Evolutionary conservation across 2,329 filamentous ascomycete genomes (phyloP).

Genomic region (Fusarium sp.): DNA sequence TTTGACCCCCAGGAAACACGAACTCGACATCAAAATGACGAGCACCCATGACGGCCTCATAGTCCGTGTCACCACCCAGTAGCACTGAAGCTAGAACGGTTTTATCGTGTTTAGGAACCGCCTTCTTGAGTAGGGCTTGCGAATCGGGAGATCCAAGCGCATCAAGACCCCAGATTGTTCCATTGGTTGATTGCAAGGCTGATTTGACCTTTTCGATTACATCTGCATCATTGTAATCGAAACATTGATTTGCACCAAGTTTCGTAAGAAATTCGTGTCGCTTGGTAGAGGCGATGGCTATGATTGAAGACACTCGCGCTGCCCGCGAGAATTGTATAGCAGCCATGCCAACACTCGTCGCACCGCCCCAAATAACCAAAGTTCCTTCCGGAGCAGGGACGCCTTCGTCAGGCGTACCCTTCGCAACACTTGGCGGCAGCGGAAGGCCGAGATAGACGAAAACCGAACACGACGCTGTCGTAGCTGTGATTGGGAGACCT

Average conservation of each 20-base stretch:
- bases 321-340: background rate
- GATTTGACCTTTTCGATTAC: background rate
- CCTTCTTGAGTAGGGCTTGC: background rate
- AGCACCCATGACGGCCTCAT: background rate
- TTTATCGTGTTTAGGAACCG: background rate
- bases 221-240: background rate
- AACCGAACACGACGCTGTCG: too few relatives aligned
- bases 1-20: background rate
- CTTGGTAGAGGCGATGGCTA: background rate
- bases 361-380: background rate
- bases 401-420: background rate
- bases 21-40: background rate
- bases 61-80: background rate
- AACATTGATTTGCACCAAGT: background rate
- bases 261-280: background rate
- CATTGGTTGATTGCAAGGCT: background rate
- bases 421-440: fast-evolving
- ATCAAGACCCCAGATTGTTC: background rate
- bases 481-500: background rate
- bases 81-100: background rate
- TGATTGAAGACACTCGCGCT: background rate
- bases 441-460: background rate
- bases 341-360: background rate
- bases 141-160: background rate
- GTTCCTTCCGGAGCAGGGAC: background rate